A percentile compares a stretch with the other conserved stretches of the same genome.
phyloP scores from a whole-genome alignment of 805 yeast species.

The Hemisphaericaspora nanyangensis region DNA sequence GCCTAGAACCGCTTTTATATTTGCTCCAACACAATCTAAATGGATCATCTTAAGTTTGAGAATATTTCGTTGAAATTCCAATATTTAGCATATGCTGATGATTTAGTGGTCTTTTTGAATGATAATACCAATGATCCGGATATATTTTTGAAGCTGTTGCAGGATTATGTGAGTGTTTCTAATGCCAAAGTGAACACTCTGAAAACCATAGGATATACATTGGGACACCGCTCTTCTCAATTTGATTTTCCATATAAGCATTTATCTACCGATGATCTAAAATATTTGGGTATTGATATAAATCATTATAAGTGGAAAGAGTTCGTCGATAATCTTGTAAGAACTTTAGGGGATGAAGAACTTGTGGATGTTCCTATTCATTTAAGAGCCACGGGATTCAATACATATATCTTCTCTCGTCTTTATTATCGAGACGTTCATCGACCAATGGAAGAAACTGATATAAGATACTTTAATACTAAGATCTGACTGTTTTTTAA shows the following conservation, averaged over 20 bases:
- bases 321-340: neutral
- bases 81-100: slow-evolving; percentile 1
- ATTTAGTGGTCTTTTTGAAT: neutral
- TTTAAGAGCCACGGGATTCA: neutral
- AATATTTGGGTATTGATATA: neutral
- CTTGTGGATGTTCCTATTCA: neutral
- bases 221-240: neutral
- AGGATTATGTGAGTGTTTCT: neutral
- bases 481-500: neutral
- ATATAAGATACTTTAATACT: neutral
- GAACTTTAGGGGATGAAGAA: neutral
- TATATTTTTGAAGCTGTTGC: neutral
- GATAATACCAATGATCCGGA: neutral
- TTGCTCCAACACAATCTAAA: neutral
- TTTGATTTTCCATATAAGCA: neutral
- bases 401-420: neutral
- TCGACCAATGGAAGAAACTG: neutral
- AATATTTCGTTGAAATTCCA: neutral
- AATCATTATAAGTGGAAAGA: neutral
- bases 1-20: neutral
- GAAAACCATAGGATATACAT: neutral
- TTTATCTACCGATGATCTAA: neutral
- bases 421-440: neutral
- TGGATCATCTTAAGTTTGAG: neutral
- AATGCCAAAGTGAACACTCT: neutral